Percentiles rank a stretch among this genome's conserved stretches.
phyloP scores from a whole-genome alignment of 768 basidiomycete species.

The Suillus subaureus region DNA sequence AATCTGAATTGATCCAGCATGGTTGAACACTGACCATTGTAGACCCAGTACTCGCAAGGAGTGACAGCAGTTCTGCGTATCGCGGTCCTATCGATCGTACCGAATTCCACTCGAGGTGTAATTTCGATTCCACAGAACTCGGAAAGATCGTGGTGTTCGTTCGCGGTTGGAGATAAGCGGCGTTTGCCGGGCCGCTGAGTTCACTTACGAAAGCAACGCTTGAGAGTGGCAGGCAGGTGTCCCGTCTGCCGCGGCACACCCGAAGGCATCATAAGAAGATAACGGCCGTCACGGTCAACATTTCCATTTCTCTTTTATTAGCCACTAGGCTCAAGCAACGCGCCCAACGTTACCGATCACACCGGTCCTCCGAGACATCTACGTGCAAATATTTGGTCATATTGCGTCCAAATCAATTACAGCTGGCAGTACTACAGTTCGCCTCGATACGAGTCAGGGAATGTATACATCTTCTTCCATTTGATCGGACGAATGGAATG shows the following conservation, averaged over 20 bases:
- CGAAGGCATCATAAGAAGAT: too few species aligned
- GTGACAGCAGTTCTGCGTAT: neutral
- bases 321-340: neutral
- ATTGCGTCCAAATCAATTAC: neutral
- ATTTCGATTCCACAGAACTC: too few species aligned
- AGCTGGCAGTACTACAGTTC: neutral
- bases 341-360: neutral
- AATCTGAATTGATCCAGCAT: neutral
- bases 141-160: neutral
- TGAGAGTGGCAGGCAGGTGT: too few species aligned
- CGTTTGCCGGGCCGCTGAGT: constrained; percentile 22
- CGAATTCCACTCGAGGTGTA: neutral
- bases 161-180: constrained; percentile 20
- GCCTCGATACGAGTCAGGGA: neutral
- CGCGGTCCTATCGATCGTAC: constrained; percentile 2
- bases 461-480: constrained; percentile 5
- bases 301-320: neutral
- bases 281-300: too few species aligned
- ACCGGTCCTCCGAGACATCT: neutral
- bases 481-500: constrained; percentile 8
- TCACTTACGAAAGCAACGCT: neutral
- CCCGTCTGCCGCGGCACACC: neutral
- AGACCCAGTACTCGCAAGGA: neutral
- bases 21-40: constrained; percentile 26
- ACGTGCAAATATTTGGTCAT: neutral